Evolutionary conservation across 805 yeast species (phyloP), one percentile per base, ranked within the genome.

Genomic region (Tetrapisispora arboricola): DNA sequence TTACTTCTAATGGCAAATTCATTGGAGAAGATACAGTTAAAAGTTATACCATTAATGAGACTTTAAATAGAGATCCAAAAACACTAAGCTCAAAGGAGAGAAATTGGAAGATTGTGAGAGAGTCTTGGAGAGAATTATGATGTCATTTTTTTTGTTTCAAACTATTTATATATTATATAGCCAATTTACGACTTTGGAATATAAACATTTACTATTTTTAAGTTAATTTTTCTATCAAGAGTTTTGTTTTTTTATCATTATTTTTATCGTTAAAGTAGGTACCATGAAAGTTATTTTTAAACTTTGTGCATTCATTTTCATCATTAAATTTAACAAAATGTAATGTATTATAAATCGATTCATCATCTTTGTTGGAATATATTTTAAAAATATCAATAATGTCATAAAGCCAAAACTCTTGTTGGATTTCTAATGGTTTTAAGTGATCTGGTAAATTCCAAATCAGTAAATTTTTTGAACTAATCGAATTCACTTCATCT

Each of bases 41-140:
- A 38, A 16, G 32, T 15, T 53, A 45, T 39, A 32, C 51, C 1
- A 49, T 50, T 2, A 46, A 47, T 26, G 57, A 53, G 36, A 52
- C 54, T 8, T 39, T 51, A 27, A 49, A 48, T 40, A 38, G 32
- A 28, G 52, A 53, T 12, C 15, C 6, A 4, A 17, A 16, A 3
- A 2, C n/a, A 15, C 3, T 29, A 9, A 60, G 55, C 17, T n/a
- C 34, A 19, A 41, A 24, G 7, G 15, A n/a, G 4, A 63, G 60
- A 27, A 66, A 63, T 39, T 78, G 77, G 73, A 80, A 74, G 48
- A 57, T 84, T 15, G 68, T 77, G 2, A 65, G 84, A 38, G 84
- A 77, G 46, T 82, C 85, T 8, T 84, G 92, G 92, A 67, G 83
- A 48, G 50, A 54, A 32, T 36, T 57, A 25, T 56, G 32, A 42